Evolutionary conservation across 2,329 filamentous ascomycete species (phyloP).

Genomic region (Furcasterigmium furcatum): DNA sequence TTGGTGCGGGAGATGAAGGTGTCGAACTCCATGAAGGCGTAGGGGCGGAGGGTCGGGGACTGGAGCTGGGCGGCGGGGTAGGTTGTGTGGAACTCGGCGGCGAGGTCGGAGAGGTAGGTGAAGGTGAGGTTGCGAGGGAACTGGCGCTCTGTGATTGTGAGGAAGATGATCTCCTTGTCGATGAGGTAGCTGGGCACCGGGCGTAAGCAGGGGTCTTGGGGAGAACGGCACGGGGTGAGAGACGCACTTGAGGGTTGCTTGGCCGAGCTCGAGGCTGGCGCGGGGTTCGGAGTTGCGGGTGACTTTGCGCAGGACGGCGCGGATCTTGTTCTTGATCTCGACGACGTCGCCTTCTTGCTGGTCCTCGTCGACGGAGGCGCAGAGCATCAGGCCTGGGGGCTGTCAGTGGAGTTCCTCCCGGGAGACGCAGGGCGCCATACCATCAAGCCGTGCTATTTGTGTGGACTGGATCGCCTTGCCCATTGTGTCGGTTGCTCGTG

Average conservation of each 20-base stretch:
- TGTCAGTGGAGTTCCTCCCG: constrained; percentile 12
- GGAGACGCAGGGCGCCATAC: constrained; percentile 38
- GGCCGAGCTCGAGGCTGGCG: constrained; percentile 83
- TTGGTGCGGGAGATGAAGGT: constrained; percentile 93
- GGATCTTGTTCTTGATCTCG: constrained; percentile 88
- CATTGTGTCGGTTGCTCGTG: constrained; percentile 45
- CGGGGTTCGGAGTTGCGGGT: constrained; percentile 87
- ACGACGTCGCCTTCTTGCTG: constrained; percentile 73
- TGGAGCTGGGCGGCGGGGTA: constrained; percentile 75
- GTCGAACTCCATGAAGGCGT: constrained; percentile 97
- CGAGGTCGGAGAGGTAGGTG: constrained; percentile 92
- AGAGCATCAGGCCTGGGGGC: constrained; percentile 79
- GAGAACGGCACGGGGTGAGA: not conserved
- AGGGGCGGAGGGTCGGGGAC: constrained; percentile 74
- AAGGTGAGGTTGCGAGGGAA: constrained; percentile 98
- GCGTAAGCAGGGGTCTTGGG: not conserved
- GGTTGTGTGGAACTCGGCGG: constrained; percentile 84
- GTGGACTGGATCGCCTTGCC: constrained; percentile 68
- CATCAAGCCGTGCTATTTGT: constrained; percentile 90
- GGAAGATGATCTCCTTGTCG: constrained; percentile 78
- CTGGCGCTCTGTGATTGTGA: constrained; percentile 88
- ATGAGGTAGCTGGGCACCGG: constrained; percentile 75
- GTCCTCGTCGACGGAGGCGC: constrained; percentile 91
- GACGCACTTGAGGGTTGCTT: constrained; percentile 80
- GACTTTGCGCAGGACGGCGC: constrained; percentile 84